Evolutionary conservation across 352 stramenopile genomes (phyloP), one percentile per base, ranked within the genome.

Genomic region (Phytopythium cucurbitacearum): DNA sequence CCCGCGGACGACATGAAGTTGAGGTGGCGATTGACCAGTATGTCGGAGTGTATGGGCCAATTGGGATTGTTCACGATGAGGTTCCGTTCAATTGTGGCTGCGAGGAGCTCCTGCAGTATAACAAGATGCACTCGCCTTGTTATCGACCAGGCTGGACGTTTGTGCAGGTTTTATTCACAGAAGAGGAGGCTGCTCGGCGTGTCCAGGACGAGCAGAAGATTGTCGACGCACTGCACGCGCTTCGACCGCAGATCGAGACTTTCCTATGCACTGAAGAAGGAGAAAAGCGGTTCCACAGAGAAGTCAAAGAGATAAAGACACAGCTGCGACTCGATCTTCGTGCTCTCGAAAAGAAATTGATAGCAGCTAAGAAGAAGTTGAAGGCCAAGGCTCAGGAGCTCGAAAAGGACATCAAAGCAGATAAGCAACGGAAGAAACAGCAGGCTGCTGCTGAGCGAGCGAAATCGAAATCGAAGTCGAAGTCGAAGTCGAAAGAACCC

Each of bases 1-100:
- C 47, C 7, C 67, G 63, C 15, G 60, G 46, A 0, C 35, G 60
- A 9, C 38, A 34, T 10, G 73, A 73, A 1, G 75, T 92, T 0
- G 63, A 61, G 8, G 71, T 71, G 15, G 81, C 81, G 6, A 51
- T 92, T 7, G 71, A 74, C 35, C 56, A 90, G 36, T 90, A 78
- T 47, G 48, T 89, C 9, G 79, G 81, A 10, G 56, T 72, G 3
- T 92, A 83, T 16, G 79, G 81, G 0, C 79, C 76, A 0, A 58
- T 90, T n/a, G 81, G 81, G 1, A 47, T 89, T 4, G 60, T 38
- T 10, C 78, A 89, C 41, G 65, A 76, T 13, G 65, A 72, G 15
- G 71, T 90, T 5, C 81, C 79, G n/a, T 84, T 92, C 67, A 75
- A 80, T 15, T 92, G 81, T 42, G 76, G 68, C 8, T 92, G 81